phyloP scores from a whole-genome alignment of 2,329 filamentous ascomycete genomes.

The Phoma herbarum region DNA sequence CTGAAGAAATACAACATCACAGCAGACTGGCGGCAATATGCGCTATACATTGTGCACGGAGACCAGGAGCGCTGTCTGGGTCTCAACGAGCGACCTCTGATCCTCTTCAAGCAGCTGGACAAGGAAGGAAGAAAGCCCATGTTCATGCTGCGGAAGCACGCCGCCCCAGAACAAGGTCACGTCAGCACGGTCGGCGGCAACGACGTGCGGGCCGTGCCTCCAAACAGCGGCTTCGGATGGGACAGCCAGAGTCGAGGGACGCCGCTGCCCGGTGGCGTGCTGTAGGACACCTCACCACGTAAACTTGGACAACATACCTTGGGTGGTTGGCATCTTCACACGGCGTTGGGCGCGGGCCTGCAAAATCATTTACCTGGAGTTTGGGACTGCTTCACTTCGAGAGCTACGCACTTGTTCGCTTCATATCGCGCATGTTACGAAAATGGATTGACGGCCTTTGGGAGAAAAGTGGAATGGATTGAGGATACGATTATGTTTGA shows the following conservation, averaged over 20 bases:
- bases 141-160: conserved; percentile 89
- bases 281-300: conserved; percentile 18
- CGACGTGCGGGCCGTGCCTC: conserved; percentile 37
- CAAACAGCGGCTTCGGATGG: conserved; percentile 36
- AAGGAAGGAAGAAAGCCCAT: conserved; percentile 98
- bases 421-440: conserved; percentile 10
- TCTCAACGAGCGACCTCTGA: conserved; percentile 90
- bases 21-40: conserved; percentile 96
- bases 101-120: conserved; percentile 96
- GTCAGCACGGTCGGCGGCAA: conserved; percentile 52
- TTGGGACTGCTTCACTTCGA: conserved; percentile 6
- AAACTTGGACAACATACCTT: not conserved
- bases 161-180: conserved; percentile 61
- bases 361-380: conserved; percentile 24
- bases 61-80: conserved; percentile 95
- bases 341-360: conserved; percentile 19
- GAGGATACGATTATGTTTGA: not conserved
- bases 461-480: not conserved
- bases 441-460: conserved; percentile 10
- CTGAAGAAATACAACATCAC: conserved; percentile 99
- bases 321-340: not conserved
- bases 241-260: conserved; percentile 36
- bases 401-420: conserved; percentile 9
- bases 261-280: conserved; percentile 37
- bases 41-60: conserved; percentile 98